phyloP scores from a whole-genome alignment of 805 yeast species.

The Ogataea neopini region DNA sequence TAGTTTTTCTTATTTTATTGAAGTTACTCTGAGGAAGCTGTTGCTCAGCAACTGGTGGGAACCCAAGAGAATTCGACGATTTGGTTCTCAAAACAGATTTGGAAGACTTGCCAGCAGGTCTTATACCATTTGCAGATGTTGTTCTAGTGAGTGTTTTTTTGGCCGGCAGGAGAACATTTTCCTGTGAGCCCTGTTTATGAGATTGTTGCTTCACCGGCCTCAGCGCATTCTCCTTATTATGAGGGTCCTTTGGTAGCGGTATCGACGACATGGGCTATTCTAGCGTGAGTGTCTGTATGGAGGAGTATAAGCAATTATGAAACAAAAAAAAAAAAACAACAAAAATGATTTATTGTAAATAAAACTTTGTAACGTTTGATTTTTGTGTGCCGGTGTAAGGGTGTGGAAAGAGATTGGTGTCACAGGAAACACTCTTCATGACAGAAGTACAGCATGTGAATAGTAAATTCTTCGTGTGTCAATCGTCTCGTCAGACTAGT shows the following conservation, averaged over 20 bases:
- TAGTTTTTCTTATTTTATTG: constrained; percentile 24
- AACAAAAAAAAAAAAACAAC: background rate
- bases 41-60: constrained; percentile 10
- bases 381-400: background rate
- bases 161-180: constrained; percentile 11
- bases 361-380: background rate
- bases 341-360: background rate
- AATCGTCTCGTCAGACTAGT: too few relatives aligned
- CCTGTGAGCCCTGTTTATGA: constrained; percentile 13
- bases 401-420: too few relatives aligned
- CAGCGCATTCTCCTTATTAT: constrained; percentile 24
- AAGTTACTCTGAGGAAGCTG: constrained; percentile 14
- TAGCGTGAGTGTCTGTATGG: background rate
- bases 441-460: too few relatives aligned
- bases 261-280: constrained; percentile 16
- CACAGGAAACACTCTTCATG: too few relatives aligned
- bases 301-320: background rate
- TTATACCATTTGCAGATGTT: constrained; percentile 11
- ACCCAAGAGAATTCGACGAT: constrained; percentile 26
- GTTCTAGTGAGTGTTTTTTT: constrained; percentile 18
- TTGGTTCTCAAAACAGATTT: constrained; percentile 27
- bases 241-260: constrained; percentile 13
- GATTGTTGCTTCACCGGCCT: constrained; percentile 8
- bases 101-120: constrained; percentile 17
- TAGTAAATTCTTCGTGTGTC: too few relatives aligned